Conservation (phyloP, 495 filamentous ascomycete genomes). For the Copromyces sp. region DNA sequence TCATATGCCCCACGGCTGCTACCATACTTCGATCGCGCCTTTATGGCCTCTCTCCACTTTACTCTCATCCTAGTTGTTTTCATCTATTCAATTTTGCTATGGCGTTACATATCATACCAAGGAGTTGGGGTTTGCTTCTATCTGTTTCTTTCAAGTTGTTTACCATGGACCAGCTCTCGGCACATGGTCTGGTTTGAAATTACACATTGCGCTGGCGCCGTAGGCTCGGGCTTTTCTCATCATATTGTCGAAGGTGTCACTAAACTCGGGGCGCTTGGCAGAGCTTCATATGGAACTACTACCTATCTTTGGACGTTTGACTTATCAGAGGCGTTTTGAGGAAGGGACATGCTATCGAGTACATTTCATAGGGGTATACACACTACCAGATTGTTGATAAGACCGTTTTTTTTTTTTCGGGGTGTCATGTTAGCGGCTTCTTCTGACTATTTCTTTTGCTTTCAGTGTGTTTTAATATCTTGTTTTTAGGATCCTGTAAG, state of each 20-base stretch:
- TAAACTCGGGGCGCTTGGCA: not conserved
- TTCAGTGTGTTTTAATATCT: not conserved
- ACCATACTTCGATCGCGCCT: not conserved
- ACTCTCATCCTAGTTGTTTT: not conserved
- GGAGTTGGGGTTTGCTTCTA: conserved; percentile 5
- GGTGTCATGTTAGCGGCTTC: not conserved
- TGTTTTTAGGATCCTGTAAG: not conserved
- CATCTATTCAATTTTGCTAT: not conserved
- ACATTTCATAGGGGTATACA: not conserved
- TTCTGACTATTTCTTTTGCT: not conserved
- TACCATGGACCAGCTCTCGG: not conserved
- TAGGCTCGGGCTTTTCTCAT: not conserved
- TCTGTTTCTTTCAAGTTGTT: not conserved
- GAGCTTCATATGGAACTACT: not conserved
- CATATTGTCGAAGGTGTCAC: not conserved
- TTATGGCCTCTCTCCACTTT: not conserved
- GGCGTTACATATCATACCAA: conserved; percentile 3
- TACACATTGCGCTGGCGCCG: not conserved
- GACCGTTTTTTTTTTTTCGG: not conserved
- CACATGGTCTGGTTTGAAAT: not conserved
- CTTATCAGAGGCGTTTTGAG: not conserved
- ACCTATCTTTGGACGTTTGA: not conserved
- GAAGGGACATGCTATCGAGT: not conserved
- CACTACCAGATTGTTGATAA: not conserved
- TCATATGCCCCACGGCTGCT: conserved; percentile 14